Evolutionary conservation across 1,139 yeast genomes (phyloP).

Genomic region (Hansenula sp.): DNA sequence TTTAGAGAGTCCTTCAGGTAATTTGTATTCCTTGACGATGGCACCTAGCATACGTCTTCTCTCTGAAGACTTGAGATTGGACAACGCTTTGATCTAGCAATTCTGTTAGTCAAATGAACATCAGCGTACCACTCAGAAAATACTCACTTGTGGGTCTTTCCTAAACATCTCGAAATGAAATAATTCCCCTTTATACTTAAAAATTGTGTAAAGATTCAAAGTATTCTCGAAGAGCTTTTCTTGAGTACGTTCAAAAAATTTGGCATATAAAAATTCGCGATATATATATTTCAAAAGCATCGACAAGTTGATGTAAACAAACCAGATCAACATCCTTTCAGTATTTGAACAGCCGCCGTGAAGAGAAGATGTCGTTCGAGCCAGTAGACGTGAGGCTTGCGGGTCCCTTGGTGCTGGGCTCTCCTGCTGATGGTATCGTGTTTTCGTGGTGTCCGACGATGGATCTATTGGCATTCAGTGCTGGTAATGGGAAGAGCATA

Average conservation of each 20-base stretch:
- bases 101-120: neutral
- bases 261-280: neutral
- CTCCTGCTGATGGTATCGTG: slow-evolving; percentile 9
- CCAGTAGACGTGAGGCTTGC: neutral
- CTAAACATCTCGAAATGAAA: slow-evolving; percentile 69
- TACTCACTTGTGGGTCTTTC: slow-evolving; percentile 46
- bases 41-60: slow-evolving; percentile 53
- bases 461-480: slow-evolving; percentile 46
- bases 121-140: neutral
- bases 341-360: no score
- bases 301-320: no score
- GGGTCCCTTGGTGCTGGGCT: neutral
- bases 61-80: slow-evolving; percentile 81
- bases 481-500: slow-evolving; percentile 33
- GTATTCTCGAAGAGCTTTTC: no score
- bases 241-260: slow-evolving; percentile 1
- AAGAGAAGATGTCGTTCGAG: neutral
- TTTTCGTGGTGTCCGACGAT: slow-evolving; percentile 49
- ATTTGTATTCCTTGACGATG: slow-evolving; percentile 40
- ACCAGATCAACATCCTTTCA: no score
- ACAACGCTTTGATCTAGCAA: slow-evolving; percentile 56
- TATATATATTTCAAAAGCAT: no score
- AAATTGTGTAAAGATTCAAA: no score
- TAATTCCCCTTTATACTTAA: no score
- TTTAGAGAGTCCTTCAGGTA: slow-evolving; percentile 41